phyloP scores from a whole-genome alignment of 2,329 filamentous ascomycete genomes.

The Beauveria brongniartii region DNA sequence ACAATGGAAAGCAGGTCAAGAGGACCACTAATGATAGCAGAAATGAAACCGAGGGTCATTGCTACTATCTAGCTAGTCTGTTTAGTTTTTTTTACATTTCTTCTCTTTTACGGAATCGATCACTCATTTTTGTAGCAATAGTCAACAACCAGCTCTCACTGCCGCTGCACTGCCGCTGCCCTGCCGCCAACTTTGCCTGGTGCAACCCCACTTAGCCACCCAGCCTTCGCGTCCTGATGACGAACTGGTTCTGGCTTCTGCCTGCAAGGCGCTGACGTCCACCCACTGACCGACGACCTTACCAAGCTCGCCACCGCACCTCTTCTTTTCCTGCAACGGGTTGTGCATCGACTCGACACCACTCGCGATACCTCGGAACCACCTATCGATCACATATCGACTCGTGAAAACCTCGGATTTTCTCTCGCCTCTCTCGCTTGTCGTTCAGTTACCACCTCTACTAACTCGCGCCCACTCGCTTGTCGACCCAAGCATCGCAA shows the following conservation, averaged over 20 bases:
- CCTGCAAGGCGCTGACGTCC: conserved; percentile 8
- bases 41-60: background rate
- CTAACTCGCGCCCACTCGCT: background rate
- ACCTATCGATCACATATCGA: background rate
- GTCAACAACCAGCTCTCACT: background rate
- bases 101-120: background rate
- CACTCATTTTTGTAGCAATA: too few relatives aligned
- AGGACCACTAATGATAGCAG: background rate
- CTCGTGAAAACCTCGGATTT: background rate
- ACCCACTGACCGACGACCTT: background rate
- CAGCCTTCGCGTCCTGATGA: conserved; percentile 12
- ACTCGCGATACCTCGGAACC: background rate
- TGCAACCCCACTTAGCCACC: conserved; percentile 5
- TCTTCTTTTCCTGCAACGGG: background rate
- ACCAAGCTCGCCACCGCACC: conserved; percentile 11
- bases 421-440: background rate
- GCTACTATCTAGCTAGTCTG: background rate
- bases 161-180: background rate
- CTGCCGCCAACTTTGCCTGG: background rate
- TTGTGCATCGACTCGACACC: background rate
- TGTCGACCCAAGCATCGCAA: conserved; percentile 19
- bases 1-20: background rate
- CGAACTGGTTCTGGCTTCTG: conserved; percentile 8
- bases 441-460: background rate
- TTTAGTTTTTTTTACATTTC: background rate